Evolutionary conservation across 371 early-diverging fungal genomes (phyloP).

Genomic region (Mortierella sp.): DNA sequence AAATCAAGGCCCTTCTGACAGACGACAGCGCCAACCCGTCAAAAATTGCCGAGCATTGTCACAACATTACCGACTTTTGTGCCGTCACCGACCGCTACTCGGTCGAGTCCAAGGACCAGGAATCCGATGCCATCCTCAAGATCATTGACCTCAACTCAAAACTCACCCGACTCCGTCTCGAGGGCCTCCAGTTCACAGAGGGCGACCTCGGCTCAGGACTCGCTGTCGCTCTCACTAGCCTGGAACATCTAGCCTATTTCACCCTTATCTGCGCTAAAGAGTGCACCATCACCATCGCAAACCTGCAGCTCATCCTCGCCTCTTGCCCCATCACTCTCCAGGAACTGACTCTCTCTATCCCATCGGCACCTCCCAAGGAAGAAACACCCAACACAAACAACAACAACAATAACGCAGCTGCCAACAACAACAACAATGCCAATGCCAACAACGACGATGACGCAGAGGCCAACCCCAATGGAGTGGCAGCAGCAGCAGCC

Average conservation of each 20-base stretch:
- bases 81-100: conserved; percentile 12
- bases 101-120: conserved; percentile 8
- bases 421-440: neutral
- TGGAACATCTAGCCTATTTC: conserved; percentile 1
- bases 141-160: conserved; percentile 5
- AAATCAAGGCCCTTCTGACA: conserved; percentile 2
- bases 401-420: neutral
- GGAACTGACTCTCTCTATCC: conserved; percentile 6
- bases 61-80: conserved; percentile 4
- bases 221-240: neutral
- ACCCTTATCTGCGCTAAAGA: conserved; percentile 7
- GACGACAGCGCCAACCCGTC: conserved; percentile 6
- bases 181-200: neutral
- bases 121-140: conserved; percentile 3
- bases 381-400: conserved; percentile 4
- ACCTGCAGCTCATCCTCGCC: conserved; percentile 7
- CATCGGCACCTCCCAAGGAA: conserved; percentile 5
- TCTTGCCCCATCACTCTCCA: neutral
- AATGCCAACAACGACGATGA: neutral
- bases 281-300: conserved; percentile 7
- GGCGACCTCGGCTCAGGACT: conserved; percentile 7
- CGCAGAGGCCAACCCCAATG: neutral
- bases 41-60: conserved; percentile 5
- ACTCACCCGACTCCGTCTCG: conserved; percentile 4
- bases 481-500: conserved; percentile 8